phyloP scores from a whole-genome alignment of 768 basidiomycete species.

The Suillus discolor region DNA sequence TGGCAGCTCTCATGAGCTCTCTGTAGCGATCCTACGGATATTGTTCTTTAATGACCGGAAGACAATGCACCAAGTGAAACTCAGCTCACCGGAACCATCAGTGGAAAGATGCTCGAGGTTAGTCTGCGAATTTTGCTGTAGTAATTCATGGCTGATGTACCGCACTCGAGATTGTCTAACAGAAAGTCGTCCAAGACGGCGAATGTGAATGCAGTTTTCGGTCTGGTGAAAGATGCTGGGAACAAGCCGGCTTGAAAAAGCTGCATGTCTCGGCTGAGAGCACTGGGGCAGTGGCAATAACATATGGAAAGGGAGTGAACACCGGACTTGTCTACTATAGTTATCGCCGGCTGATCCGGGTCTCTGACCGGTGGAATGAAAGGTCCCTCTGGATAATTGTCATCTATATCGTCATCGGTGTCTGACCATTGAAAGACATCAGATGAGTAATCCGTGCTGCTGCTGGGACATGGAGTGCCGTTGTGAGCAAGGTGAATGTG shows the following conservation, averaged over 20 bases:
- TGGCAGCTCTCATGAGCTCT: constrained; percentile 17
- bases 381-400: not conserved
- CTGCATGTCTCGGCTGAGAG: not conserved
- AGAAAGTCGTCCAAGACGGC: not conserved
- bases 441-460: not conserved
- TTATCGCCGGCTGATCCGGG: not conserved
- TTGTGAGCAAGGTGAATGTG: not conserved
- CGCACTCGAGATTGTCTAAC: not conserved
- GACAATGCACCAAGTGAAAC: not conserved
- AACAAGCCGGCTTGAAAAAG: not conserved
- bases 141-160: not conserved
- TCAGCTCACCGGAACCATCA: not conserved
- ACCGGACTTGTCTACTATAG: not conserved
- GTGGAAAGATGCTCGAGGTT: not conserved
- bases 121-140: not conserved
- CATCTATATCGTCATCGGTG: not conserved
- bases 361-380: not conserved
- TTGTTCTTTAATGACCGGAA: not conserved
- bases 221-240: not conserved
- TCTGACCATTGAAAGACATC: not conserved
- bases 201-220: not conserved
- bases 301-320: not conserved
- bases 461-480: not conserved
- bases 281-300: not conserved
- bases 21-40: constrained; percentile 16